These are phyloP conservation scores for Fusarium fracticaudum DNA, from an alignment of 2,329 filamentous ascomycete species.

Conservation along the genomic window DNA sequence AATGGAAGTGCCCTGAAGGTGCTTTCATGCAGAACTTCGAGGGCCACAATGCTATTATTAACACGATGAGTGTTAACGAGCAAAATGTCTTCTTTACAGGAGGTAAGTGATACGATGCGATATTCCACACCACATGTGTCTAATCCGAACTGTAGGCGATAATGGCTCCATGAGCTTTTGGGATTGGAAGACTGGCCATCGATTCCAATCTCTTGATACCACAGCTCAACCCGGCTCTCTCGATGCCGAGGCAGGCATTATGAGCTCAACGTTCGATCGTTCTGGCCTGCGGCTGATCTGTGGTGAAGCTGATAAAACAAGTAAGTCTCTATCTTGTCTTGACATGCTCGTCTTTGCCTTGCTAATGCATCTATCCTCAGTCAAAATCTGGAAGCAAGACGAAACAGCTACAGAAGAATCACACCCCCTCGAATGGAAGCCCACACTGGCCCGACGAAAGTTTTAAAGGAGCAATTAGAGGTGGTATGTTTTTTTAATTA, in stretches of 20 bases:
- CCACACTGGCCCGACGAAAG: slow-evolving; percentile 79
- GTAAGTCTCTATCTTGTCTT: slow-evolving; percentile 51
- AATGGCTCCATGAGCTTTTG: slow-evolving; percentile 98
- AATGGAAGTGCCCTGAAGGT: slow-evolving; percentile 98
- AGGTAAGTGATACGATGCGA: slow-evolving; percentile 51
- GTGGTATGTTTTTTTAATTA: slow-evolving; percentile 1
- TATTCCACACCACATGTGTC: neutral
- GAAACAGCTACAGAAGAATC: slow-evolving; percentile 89
- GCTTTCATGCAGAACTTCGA: slow-evolving; percentile 99
- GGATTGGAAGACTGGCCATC: slow-evolving; percentile 97
- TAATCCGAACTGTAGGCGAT: slow-evolving; percentile 63
- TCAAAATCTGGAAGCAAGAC: slow-evolving; percentile 98
- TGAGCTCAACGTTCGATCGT: slow-evolving; percentile 91
- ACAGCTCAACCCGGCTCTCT: slow-evolving; percentile 93
- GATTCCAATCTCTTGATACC: slow-evolving; percentile 89
- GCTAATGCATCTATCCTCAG: slow-evolving; percentile 48
- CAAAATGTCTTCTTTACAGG: slow-evolving; percentile 96
- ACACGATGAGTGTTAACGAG: slow-evolving; percentile 90
- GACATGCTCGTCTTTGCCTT: slow-evolving; percentile 15
- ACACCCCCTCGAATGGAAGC: slow-evolving; percentile 93
- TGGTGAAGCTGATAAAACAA: slow-evolving; percentile 97
- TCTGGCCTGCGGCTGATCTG: slow-evolving; percentile 91
- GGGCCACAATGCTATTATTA: slow-evolving; percentile 96
- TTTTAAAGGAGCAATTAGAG: slow-evolving; percentile 58
- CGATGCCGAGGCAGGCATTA: slow-evolving; percentile 93